Conservation (phyloP, 306 rosid genomes). For the Oxytropis ochrocephala region DNA sequence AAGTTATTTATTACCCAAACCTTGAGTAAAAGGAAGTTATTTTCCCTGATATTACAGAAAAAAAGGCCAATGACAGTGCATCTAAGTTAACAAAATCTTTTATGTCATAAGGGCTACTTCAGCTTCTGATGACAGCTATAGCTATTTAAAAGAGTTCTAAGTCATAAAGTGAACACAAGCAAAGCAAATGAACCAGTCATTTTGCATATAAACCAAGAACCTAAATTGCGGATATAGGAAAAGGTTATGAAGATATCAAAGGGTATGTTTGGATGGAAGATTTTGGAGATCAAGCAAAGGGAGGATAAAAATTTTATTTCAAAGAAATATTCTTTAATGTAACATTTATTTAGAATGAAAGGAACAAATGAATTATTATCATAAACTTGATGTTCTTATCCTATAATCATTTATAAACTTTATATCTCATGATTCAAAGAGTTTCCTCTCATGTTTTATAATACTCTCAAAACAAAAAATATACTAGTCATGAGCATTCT, state of each 20-base stretch:
- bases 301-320: too few relatives aligned
- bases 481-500: too few relatives aligned
- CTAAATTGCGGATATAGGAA: neutral
- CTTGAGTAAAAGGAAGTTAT: neutral
- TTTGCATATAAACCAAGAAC: neutral
- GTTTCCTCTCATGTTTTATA: too few relatives aligned
- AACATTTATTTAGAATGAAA: neutral
- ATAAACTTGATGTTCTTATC: neutral
- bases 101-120: neutral
- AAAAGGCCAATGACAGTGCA: neutral
- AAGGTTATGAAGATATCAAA: too few relatives aligned
- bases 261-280: too few relatives aligned
- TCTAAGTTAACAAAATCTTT: neutral
- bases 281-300: too few relatives aligned
- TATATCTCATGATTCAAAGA: neutral
- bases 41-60: neutral
- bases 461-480: too few relatives aligned
- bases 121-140: neutral
- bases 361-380: neutral
- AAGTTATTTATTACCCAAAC: neutral
- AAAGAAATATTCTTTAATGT: too few relatives aligned
- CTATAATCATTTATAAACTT: neutral
- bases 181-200: conserved; percentile 5
- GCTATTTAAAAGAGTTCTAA: neutral
- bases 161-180: neutral